Conservation (phyloP, 345 rosid species). For the Mallotus nudiflorus region DNA sequence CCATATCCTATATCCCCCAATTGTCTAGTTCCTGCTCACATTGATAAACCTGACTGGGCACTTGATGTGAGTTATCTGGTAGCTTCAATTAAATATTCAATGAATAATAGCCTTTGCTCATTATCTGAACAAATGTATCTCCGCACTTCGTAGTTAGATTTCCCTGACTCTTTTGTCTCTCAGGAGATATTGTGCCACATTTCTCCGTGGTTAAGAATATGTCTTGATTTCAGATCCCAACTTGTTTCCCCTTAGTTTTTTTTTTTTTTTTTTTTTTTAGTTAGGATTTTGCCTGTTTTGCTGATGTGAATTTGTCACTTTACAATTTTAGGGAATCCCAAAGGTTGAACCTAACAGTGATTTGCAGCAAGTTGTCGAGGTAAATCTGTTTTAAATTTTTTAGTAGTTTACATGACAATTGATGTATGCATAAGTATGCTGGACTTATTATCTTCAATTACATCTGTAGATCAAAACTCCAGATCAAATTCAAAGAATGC, state of each 20-base stretch:
- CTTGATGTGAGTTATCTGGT: constrained; percentile 57
- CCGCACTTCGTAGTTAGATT: not conserved
- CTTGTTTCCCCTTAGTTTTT: not conserved
- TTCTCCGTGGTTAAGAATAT: not conserved
- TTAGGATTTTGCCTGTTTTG: not conserved
- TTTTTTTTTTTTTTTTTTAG: too few relatives aligned
- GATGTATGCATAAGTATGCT: not conserved
- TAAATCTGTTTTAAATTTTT: constrained; percentile 20
- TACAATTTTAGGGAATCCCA: constrained; percentile 65
- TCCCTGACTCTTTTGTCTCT: not conserved
- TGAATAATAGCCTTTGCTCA: not conserved
- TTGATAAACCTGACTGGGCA: constrained; percentile 91
- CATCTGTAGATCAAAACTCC: constrained; percentile 73
- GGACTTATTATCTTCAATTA: not conserved
- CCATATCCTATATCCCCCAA: constrained; percentile 76
- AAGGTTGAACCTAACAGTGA: constrained; percentile 88
- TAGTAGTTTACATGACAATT: not conserved
- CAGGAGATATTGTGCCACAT: not conserved
- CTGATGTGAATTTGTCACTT: not conserved
- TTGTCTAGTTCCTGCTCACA: constrained; percentile 60
- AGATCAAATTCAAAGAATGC: constrained; percentile 83
- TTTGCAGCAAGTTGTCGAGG: constrained; percentile 86
- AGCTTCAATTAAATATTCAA: not conserved
- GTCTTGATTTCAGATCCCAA: too few relatives aligned
- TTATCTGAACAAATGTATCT: not conserved